phyloP scores from a whole-genome alignment of 148 eudicot species.

The Amaranthus palmeri region DNA sequence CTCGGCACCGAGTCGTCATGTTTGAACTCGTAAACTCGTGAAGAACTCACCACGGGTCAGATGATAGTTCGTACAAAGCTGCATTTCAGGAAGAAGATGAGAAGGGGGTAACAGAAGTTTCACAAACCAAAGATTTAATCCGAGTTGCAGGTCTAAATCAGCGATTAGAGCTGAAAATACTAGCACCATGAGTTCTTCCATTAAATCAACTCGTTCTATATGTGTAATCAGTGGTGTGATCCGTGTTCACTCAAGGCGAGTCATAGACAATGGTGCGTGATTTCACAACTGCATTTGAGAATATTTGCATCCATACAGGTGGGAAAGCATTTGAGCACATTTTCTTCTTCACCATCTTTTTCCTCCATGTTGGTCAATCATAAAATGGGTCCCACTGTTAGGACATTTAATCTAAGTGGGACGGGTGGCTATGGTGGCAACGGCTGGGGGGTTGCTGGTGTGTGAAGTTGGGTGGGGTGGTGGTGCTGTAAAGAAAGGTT shows the following conservation, averaged over 20 bases:
- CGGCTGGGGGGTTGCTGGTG: no score
- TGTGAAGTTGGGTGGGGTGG: no score
- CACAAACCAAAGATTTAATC: slow-evolving; percentile 68
- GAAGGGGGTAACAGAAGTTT: slow-evolving; percentile 47
- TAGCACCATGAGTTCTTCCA: slow-evolving; percentile 66
- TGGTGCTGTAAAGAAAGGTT: no score
- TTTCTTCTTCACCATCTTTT: no score
- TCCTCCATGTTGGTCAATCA: no score
- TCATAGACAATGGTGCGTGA: slow-evolving; percentile 56
- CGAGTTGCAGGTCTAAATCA: slow-evolving; percentile 57
- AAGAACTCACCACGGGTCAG: slow-evolving; percentile 73
- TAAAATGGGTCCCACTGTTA: slow-evolving; percentile 20
- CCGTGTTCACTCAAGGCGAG: slow-evolving; percentile 31
- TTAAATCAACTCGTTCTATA: slow-evolving; percentile 46
- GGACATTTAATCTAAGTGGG: slow-evolving; percentile 59
- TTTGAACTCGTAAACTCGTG: slow-evolving; percentile 46
- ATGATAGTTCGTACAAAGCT: slow-evolving; percentile 55
- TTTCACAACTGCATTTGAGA: slow-evolving; percentile 61
- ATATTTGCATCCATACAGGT: slow-evolving; percentile 75
- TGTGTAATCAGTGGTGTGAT: slow-evolving; percentile 24
- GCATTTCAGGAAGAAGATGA: slow-evolving; percentile 75
- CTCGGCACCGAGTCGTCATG: slow-evolving; percentile 32
- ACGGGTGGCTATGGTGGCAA: slow-evolving; percentile 75
- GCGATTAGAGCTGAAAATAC: slow-evolving; percentile 38
- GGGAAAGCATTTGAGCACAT: slow-evolving; percentile 43